These are phyloP conservation scores for Vigna hirtella DNA, from an alignment of 306 rosid species.

Conservation along the genomic window DNA sequence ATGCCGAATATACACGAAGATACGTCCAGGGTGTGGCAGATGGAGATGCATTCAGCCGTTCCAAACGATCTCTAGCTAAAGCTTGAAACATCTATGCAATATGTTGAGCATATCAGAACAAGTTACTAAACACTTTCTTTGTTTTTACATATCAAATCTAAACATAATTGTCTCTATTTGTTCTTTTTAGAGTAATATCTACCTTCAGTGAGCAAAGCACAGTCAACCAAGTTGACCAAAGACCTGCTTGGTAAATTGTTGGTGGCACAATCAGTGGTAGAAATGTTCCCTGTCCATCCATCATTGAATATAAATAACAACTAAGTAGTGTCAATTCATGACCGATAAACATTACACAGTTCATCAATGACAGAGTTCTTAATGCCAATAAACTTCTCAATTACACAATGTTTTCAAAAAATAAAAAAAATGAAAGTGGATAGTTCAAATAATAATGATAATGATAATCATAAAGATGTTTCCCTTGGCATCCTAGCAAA, in stretches of 20 bases:
- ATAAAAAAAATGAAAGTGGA: conserved; percentile 17
- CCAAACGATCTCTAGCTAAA: conserved; percentile 95
- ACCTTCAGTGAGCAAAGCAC: conserved; percentile 95
- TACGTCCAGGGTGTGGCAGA: conserved; percentile 91
- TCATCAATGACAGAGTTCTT: neutral
- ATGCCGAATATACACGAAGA: conserved; percentile 90
- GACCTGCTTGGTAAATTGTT: conserved; percentile 79
- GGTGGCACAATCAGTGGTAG: conserved; percentile 90
- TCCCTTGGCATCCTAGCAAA: neutral
- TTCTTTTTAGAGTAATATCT: conserved; percentile 40
- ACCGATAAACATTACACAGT: conserved; percentile 6
- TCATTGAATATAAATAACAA: conserved; percentile 20
- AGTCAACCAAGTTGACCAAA: conserved; percentile 92
- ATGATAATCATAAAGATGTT: neutral
- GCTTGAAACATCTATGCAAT: conserved; percentile 95
- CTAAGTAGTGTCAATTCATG: conserved; percentile 3
- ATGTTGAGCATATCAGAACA: conserved; percentile 37
- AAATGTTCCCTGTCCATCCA: conserved; percentile 80
- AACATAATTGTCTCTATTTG: conserved; percentile 18
- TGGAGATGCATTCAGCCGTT: conserved; percentile 94
- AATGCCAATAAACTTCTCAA: conserved; percentile 19
- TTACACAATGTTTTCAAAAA: conserved; percentile 28
- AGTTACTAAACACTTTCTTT: conserved; percentile 29
- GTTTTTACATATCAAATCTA: conserved; percentile 28
- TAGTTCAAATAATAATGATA: neutral